phyloP scores from a whole-genome alignment of 345 rosid genomes.

The Populus nigra region DNA sequence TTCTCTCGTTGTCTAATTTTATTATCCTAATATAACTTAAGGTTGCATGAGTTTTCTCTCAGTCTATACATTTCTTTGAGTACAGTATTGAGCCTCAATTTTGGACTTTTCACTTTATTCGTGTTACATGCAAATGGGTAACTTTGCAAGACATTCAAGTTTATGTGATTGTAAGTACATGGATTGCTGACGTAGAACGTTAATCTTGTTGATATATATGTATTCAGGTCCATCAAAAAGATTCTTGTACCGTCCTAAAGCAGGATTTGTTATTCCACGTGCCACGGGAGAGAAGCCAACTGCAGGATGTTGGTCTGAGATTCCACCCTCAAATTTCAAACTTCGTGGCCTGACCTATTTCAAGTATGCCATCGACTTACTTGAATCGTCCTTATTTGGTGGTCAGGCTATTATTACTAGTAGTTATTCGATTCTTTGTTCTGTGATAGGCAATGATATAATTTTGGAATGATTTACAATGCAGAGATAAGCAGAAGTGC shows the following conservation, averaged over 20 bases:
- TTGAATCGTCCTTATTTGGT: background rate
- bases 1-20: background rate
- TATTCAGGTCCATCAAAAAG: slow-evolving; percentile 57
- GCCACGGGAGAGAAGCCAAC: slow-evolving; percentile 41
- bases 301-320: slow-evolving; percentile 59
- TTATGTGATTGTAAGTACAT: background rate
- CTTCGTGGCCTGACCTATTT: slow-evolving; percentile 64
- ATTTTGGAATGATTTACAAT: slow-evolving; percentile 16
- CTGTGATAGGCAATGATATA: background rate
- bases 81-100: background rate
- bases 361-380: slow-evolving; percentile 42
- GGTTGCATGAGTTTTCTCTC: background rate
- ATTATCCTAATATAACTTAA: background rate
- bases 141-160: background rate
- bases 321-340: slow-evolving; percentile 67
- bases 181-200: background rate
- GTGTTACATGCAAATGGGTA: background rate
- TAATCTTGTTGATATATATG: background rate
- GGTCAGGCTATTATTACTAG: background rate
- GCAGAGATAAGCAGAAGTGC: slow-evolving; percentile 79
- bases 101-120: background rate
- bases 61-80: background rate
- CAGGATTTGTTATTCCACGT: slow-evolving; percentile 52
- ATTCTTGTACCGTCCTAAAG: slow-evolving; percentile 55
- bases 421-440: slow-evolving; percentile 1